Percentiles rank a stretch among this genome's conserved stretches.
phyloP scores from a whole-genome alignment of 2,329 filamentous ascomycete genomes.

The Exophiala phaeomuriformis region DNA sequence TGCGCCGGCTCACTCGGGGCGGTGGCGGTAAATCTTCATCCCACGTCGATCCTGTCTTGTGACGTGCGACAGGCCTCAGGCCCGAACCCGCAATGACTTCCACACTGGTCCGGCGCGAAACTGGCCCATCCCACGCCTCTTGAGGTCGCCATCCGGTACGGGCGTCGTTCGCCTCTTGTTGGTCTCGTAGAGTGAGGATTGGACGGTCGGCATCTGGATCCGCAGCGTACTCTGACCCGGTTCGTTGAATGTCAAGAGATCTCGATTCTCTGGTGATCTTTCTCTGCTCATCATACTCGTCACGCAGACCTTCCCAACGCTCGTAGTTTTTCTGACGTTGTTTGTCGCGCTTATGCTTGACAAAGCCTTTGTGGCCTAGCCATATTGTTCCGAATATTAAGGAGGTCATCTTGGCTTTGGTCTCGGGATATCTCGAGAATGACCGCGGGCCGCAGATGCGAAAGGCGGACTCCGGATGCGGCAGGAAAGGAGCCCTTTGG shows the following conservation, averaged over 20 bases:
- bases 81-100: constrained; percentile 15
- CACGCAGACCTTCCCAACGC: constrained; percentile 26
- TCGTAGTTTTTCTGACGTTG: constrained; percentile 27
- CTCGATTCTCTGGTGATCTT: constrained; percentile 20
- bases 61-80: constrained; percentile 11
- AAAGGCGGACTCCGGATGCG: constrained; percentile 7
- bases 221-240: constrained; percentile 7
- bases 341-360: constrained; percentile 22
- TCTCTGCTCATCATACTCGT: constrained; percentile 26
- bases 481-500: not conserved
- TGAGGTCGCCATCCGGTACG: constrained; percentile 25
- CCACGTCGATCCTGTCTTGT: constrained; percentile 24
- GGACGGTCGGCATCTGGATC: constrained; percentile 13
- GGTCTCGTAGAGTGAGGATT: constrained; percentile 24
- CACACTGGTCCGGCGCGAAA: constrained; percentile 16
- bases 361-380: constrained; percentile 22
- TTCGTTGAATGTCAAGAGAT: constrained; percentile 25
- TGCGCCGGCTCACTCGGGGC: constrained; percentile 18
- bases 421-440: not conserved
- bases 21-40: constrained; percentile 24
- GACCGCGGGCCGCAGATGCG: not conserved
- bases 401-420: constrained; percentile 21
- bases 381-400: constrained; percentile 26
- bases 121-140: constrained; percentile 17
- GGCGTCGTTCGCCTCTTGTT: constrained; percentile 27